phyloP scores from a whole-genome alignment of 2,329 filamentous ascomycete genomes.

The Nemania bipapillata region DNA sequence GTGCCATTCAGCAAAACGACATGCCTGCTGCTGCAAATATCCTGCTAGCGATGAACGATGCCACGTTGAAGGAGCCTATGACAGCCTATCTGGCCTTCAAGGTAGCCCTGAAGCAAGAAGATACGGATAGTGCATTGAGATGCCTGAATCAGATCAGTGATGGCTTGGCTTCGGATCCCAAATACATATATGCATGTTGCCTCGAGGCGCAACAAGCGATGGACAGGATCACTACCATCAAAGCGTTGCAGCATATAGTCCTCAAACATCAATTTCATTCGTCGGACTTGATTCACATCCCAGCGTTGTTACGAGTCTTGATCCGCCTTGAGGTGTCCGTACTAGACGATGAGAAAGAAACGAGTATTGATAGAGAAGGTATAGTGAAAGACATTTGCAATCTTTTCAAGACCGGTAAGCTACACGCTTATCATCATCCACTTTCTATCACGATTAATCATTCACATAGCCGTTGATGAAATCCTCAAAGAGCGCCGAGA shows the following conservation, averaged over 20 bases:
- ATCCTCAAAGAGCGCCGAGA: conserved; percentile 55
- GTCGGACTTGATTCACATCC: conserved; percentile 65
- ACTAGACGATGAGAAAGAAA: conserved; percentile 50
- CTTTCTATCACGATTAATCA: conserved; percentile 26
- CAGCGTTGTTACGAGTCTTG: conserved; percentile 71
- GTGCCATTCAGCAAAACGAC: conserved; percentile 70
- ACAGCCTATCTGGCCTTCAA: conserved; percentile 82
- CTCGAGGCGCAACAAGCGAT: conserved; percentile 76
- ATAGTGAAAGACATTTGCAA: conserved; percentile 64
- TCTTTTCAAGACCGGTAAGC: conserved; percentile 59
- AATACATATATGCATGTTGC: conserved; percentile 81
- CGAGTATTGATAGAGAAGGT: conserved; percentile 31
- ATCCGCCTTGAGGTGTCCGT: conserved; percentile 63
- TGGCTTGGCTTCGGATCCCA: conserved; percentile 63
- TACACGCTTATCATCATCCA: conserved; percentile 7
- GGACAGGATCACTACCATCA: conserved; percentile 69
- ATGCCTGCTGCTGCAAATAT: conserved; percentile 63
- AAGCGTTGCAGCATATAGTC: conserved; percentile 69
- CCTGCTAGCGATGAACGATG: conserved; percentile 69
- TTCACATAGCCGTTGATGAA: conserved; percentile 55
- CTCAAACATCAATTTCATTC: conserved; percentile 63
- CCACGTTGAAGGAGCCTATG: conserved; percentile 68
- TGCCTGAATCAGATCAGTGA: conserved; percentile 71
- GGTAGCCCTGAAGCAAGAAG: conserved; percentile 68
- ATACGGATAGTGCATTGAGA: conserved; percentile 68